Percentiles rank a stretch among this genome's conserved stretches.
Conservation (phyloP, 2,329 filamentous ascomycete species). For the Diaporthe ampelina region DNA sequence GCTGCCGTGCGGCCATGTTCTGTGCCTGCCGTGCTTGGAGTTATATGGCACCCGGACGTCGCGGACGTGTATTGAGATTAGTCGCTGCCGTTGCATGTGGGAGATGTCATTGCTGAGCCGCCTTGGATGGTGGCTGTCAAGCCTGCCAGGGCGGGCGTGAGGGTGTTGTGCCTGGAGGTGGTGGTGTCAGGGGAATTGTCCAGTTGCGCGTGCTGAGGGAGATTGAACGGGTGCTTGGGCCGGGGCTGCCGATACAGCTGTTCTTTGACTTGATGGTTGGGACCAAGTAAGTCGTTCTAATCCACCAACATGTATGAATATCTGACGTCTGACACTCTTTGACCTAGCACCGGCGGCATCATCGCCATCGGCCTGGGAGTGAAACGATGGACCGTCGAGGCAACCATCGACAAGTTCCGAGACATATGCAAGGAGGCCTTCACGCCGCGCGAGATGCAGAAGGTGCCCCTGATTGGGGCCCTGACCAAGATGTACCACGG, state of each 20-base stretch:
- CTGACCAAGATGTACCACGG: constrained; percentile 22
- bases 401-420: constrained; percentile 4
- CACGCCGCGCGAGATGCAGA: constrained; percentile 27
- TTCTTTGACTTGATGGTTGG: constrained; percentile 31
- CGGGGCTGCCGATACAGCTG: constrained; percentile 8
- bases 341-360: neutral
- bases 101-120: constrained; percentile 45
- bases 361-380: constrained; percentile 6
- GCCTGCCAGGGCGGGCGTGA: constrained; percentile 48
- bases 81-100: constrained; percentile 3
- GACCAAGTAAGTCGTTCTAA: neutral
- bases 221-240: constrained; percentile 20
- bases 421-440: constrained; percentile 19
- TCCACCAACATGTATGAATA: too few species aligned
- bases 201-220: neutral
- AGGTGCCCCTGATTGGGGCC: constrained; percentile 1
- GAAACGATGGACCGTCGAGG: constrained; percentile 22
- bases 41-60: constrained; percentile 5
- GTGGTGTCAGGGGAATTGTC: neutral
- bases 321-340: neutral
- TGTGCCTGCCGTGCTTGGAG: neutral
- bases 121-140: constrained; percentile 49
- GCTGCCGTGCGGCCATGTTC: constrained; percentile 6
- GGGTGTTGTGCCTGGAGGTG: constrained; percentile 42
- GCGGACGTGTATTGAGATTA: constrained; percentile 9